These are phyloP conservation scores for Sphaerostilbella broomeana DNA, from an alignment of 2,329 filamentous ascomycete genomes.

Conservation along the genomic window DNA sequence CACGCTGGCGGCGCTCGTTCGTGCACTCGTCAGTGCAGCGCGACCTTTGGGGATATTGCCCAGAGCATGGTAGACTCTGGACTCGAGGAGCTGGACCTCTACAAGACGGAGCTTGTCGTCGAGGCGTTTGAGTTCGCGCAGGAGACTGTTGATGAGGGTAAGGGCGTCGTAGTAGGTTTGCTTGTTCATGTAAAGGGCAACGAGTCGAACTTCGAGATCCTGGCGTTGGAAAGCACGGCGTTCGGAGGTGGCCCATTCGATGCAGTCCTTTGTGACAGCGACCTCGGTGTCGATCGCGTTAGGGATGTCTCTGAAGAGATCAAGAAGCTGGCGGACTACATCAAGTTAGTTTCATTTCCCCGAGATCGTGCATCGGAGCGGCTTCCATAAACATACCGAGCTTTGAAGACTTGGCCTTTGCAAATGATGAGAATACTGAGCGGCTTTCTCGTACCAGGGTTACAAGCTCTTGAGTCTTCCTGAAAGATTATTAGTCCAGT, in stretches of 20 bases:
- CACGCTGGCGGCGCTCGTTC: constrained; percentile 91
- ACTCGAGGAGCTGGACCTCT: constrained; percentile 95
- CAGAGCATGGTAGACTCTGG: constrained; percentile 91
- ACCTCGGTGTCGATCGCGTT: constrained; percentile 93
- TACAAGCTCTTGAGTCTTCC: constrained; percentile 77
- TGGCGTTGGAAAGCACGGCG: constrained; percentile 93
- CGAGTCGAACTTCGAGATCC: constrained; percentile 93
- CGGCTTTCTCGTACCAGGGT: constrained; percentile 85
- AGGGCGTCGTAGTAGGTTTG: constrained; percentile 96
- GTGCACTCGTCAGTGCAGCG: constrained; percentile 86
- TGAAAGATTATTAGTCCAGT: constrained; percentile 26
- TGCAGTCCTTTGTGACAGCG: constrained; percentile 93
- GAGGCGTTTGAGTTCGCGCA: constrained; percentile 93
- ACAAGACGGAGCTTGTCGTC: constrained; percentile 98
- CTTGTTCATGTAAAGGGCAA: constrained; percentile 92
- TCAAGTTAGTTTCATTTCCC: too few species aligned
- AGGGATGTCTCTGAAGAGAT: constrained; percentile 89
- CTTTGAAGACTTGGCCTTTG: constrained; percentile 98
- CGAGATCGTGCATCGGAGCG: background rate
- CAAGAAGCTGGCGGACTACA: constrained; percentile 88
- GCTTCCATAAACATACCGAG: constrained; percentile 57
- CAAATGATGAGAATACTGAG: constrained; percentile 88
- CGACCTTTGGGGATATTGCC: constrained; percentile 95
- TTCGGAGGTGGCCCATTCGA: constrained; percentile 97
- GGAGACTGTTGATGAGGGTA: constrained; percentile 89